These are phyloP conservation scores for Priceomyces castillae DNA, from an alignment of 805 yeast genomes.

Conservation along the genomic window DNA sequence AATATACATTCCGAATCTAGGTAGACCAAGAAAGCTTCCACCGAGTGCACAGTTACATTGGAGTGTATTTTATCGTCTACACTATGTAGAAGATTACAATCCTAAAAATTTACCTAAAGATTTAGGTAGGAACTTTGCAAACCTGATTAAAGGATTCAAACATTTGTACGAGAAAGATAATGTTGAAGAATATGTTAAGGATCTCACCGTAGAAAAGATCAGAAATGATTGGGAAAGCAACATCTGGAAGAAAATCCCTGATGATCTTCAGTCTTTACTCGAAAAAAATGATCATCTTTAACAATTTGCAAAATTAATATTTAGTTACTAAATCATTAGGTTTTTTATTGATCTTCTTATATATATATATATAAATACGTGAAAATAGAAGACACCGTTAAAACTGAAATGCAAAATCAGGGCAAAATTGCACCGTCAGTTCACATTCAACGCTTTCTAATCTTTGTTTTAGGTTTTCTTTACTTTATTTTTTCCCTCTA, in stretches of 20 bases:
- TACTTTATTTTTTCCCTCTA: neutral
- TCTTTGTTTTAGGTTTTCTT: neutral
- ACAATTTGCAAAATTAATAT: neutral
- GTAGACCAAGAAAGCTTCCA: constrained; percentile 52
- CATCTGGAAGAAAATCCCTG: constrained; percentile 34
- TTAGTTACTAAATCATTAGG: neutral
- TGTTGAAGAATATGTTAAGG: constrained; percentile 11
- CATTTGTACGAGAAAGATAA: constrained; percentile 6
- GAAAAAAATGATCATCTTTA: constrained; percentile 10
- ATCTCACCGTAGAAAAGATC: constrained; percentile 16
- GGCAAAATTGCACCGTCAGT: neutral
- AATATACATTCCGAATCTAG: constrained; percentile 54
- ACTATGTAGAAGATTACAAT: constrained; percentile 41
- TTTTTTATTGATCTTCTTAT: constrained; percentile 1
- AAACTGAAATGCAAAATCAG: neutral
- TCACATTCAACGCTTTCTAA: neutral
- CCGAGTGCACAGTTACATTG: constrained; percentile 51
- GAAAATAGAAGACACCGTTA: neutral
- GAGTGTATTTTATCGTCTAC: constrained; percentile 60
- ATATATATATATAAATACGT: neutral
- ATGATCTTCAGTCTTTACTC: constrained; percentile 25
- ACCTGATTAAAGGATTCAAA: constrained; percentile 18
- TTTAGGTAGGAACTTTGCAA: constrained; percentile 16
- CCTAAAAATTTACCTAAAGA: constrained; percentile 32
- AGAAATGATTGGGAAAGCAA: constrained; percentile 14